phyloP scores from a whole-genome alignment of 257 asterid genomes.

The Oldenlandia corymbosa region DNA sequence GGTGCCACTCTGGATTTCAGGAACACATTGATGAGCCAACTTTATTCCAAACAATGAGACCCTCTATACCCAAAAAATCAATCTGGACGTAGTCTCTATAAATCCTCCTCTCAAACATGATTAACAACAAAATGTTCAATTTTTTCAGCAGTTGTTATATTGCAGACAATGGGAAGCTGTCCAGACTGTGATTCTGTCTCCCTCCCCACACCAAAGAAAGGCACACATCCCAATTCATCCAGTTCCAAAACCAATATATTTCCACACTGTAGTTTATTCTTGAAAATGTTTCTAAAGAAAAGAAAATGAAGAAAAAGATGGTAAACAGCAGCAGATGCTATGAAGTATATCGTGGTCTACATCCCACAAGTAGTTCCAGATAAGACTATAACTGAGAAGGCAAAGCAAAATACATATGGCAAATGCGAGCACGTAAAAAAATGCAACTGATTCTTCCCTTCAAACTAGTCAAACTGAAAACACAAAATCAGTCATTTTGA shows the following conservation, averaged over 20 bases:
- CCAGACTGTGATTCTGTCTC: not conserved
- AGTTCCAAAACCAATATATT: slow-evolving; percentile 2
- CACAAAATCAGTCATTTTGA: not conserved
- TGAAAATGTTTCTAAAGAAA: no score
- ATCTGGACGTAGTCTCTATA: not conserved
- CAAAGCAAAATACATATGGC: no score
- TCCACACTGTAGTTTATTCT: no score
- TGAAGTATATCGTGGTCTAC: no score
- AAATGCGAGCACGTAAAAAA: no score
- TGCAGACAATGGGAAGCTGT: not conserved
- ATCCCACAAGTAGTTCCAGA: not conserved
- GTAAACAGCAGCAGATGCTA: no score
- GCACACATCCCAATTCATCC: not conserved
- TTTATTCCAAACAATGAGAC: not conserved
- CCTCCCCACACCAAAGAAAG: not conserved
- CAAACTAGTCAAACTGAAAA: not conserved
- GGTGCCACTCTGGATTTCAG: no score
- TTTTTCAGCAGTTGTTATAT: not conserved
- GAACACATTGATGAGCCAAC: not conserved
- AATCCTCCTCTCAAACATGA: not conserved
- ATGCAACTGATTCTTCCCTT: not conserved
- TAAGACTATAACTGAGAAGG: not conserved
- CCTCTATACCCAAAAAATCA: not conserved
- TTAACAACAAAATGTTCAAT: not conserved
- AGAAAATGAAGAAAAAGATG: not conserved